These are phyloP conservation scores for Gymnopus androsaceus DNA, from an alignment of 1,284 basidiomycete species.

Conservation along the genomic window DNA sequence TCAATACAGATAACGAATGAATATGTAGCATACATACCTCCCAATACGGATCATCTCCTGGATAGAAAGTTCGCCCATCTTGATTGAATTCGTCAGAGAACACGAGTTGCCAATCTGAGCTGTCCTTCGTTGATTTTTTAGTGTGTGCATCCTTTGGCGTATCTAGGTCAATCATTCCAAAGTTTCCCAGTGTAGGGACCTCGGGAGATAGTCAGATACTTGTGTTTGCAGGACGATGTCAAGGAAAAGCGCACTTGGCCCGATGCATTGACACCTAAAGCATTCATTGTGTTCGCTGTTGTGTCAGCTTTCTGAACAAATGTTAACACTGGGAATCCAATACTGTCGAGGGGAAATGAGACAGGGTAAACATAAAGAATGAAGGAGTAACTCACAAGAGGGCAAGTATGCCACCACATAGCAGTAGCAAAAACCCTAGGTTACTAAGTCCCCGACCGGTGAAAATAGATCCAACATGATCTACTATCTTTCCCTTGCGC, in stretches of 20 bases:
- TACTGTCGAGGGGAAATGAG: slow-evolving; percentile 35
- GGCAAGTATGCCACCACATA: slow-evolving; percentile 47
- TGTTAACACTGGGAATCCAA: slow-evolving; percentile 53
- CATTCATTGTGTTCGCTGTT: slow-evolving; percentile 53
- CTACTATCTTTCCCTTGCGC: slow-evolving; percentile 24
- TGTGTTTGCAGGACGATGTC: neutral
- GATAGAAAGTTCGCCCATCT: slow-evolving; percentile 71
- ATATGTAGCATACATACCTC: slow-evolving; percentile 40
- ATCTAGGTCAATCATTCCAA: slow-evolving; percentile 64
- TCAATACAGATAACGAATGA: neutral
- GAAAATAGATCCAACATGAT: slow-evolving; percentile 34
- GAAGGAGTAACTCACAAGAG: slow-evolving; percentile 50
- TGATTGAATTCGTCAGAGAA: slow-evolving; percentile 83
- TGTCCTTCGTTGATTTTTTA: slow-evolving; percentile 51
- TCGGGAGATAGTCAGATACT: slow-evolving; percentile 21
- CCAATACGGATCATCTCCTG: slow-evolving; percentile 66
- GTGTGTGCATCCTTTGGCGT: slow-evolving; percentile 59
- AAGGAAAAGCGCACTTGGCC: slow-evolving; percentile 11
- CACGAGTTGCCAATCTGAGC: slow-evolving; percentile 44
- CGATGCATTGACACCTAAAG: slow-evolving; percentile 73
- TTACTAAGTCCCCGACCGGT: slow-evolving; percentile 60
- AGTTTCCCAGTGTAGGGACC: slow-evolving; percentile 57
- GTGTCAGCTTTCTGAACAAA: slow-evolving; percentile 43
- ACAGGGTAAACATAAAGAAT: neutral
- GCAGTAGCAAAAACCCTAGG: slow-evolving; percentile 61